Base-by-base conservation (phyloP, 306 rosid species). In the Sesbania bispinosa region DNA sequence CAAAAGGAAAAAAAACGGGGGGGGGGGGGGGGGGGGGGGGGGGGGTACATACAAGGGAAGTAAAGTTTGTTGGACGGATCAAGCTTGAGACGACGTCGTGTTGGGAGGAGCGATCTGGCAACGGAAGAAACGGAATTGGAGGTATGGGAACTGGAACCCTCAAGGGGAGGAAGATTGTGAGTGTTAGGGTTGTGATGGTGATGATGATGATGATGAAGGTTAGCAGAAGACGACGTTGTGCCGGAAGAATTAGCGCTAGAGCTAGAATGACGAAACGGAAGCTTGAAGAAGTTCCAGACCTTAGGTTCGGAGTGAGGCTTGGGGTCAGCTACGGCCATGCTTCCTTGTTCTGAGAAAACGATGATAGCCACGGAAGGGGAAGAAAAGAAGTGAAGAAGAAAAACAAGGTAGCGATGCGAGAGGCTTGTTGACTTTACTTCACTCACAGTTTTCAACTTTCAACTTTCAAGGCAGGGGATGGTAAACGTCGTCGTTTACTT, bases 31-130 rank as follows among this genome's bases (percentile, higher is more conserved):
- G n/a, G 3, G 54, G 7, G 32, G 10, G 55, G 5, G 53, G 39
- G 7, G 10, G 10, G 10, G 61, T 16, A n/a, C 90, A 41, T 82
- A 95, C 99, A 91, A 61, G 99, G 99, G 59, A 95, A 95, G 83
- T 83, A 95, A 51, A 95, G 99, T 81, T 95, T 95, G 60, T 75
- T 82, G 38, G 92, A 67, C 13, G 99, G 99, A 85, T 95, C 99
- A 55, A 95, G 99, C 92, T 88, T 95, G 77, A 95, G 99, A 50
- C 99, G 92, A 29, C 99, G 99, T 33, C 97, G 91, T 24, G 92
- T 85, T 0, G 89, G 99, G 35, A 95, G 97, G 63, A 95, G 77
- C 69, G 97, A 95, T 82, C 88, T 80, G 5, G 99, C 97, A 18
- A 95, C 99, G 0, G 97, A 89, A 29, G 99, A 88, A 62, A 95